A percentile compares a stretch with the other conserved stretches of the same genome.
These are phyloP conservation scores for Cyphellophora attinorum DNA, from an alignment of 2,329 filamentous ascomycete genomes.

Conservation along the genomic window DNA sequence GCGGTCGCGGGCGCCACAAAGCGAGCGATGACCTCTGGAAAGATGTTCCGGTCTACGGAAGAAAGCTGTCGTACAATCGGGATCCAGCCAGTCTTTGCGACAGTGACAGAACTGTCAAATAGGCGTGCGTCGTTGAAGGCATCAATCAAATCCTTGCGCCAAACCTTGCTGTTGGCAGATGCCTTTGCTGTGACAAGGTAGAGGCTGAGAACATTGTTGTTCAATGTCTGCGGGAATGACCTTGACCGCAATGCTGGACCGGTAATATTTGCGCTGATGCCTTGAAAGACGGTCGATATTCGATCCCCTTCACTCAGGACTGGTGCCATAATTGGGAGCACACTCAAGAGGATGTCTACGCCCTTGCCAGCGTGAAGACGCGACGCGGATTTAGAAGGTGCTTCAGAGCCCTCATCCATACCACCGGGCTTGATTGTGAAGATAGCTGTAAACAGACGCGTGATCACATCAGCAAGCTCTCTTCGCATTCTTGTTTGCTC, in stretches of 20 bases:
- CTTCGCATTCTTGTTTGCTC: constrained; percentile 87
- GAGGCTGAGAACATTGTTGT: constrained; percentile 59
- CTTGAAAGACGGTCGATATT: constrained; percentile 64
- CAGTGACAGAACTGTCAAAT: constrained; percentile 57
- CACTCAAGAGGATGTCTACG: constrained; percentile 65
- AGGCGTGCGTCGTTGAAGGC: constrained; percentile 86
- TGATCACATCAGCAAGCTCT: constrained; percentile 81
- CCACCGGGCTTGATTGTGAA: constrained; percentile 81
- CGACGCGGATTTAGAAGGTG: constrained; percentile 19
- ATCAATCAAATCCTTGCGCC: constrained; percentile 87
- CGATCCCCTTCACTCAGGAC: constrained; percentile 81
- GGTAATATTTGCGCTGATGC: constrained; percentile 75
- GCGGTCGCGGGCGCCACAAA: constrained; percentile 81
- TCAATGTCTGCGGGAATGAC: constrained; percentile 76
- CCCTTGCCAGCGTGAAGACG: constrained; percentile 59
- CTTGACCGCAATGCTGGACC: constrained; percentile 75
- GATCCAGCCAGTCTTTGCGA: constrained; percentile 70
- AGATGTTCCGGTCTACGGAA: constrained; percentile 74
- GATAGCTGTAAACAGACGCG: constrained; percentile 79
- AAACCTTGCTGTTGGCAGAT: constrained; percentile 71
- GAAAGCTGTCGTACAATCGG: constrained; percentile 76
- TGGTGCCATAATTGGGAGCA: constrained; percentile 70
- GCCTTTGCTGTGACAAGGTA: constrained; percentile 69
- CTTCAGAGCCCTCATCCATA: constrained; percentile 40
- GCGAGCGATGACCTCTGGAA: constrained; percentile 69